A percentile compares a stretch with the other conserved stretches of the same genome.
These are phyloP conservation scores for Tricladium varicosporioides DNA, from an alignment of 2,329 filamentous ascomycete species.

Conservation along the genomic window DNA sequence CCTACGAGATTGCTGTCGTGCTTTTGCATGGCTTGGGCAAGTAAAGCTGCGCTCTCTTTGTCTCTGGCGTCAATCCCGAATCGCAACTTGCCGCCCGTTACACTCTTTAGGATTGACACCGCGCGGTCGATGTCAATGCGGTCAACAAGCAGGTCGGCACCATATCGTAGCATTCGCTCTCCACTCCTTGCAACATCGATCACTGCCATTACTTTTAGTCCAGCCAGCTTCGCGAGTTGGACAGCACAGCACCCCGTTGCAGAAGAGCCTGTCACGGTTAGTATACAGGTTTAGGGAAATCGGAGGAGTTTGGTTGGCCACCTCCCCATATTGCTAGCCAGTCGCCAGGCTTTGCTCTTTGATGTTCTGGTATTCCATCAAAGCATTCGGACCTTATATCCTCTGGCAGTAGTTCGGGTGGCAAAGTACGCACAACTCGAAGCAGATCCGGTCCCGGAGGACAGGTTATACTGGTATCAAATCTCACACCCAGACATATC, in stretches of 20 bases:
- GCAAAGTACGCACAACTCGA: constrained; percentile 45
- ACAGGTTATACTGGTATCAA: constrained; percentile 45
- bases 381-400: constrained; percentile 66
- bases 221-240: constrained; percentile 66
- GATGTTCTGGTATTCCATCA: constrained; percentile 47
- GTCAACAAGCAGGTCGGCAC: constrained; percentile 66
- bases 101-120: constrained; percentile 59
- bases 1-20: constrained; percentile 59
- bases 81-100: constrained; percentile 55
- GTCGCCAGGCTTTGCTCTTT: constrained; percentile 59
- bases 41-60: constrained; percentile 56
- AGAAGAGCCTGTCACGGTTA: constrained; percentile 50
- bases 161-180: constrained; percentile 48
- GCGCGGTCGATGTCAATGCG: constrained; percentile 64
- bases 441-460: constrained; percentile 54
- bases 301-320: constrained; percentile 26
- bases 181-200: constrained; percentile 68
- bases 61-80: constrained; percentile 71
- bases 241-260: constrained; percentile 66
- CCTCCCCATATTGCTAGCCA: constrained; percentile 76
- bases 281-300: not conserved
- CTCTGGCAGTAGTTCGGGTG: constrained; percentile 48
- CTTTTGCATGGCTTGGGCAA: constrained; percentile 37
- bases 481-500: constrained; percentile 68
- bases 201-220: constrained; percentile 62